Percentiles rank a stretch among this genome's conserved stretches.
These are phyloP conservation scores for Kodamaea kaohsiungensis DNA, from an alignment of 805 yeast genomes.

Conservation along the genomic window DNA sequence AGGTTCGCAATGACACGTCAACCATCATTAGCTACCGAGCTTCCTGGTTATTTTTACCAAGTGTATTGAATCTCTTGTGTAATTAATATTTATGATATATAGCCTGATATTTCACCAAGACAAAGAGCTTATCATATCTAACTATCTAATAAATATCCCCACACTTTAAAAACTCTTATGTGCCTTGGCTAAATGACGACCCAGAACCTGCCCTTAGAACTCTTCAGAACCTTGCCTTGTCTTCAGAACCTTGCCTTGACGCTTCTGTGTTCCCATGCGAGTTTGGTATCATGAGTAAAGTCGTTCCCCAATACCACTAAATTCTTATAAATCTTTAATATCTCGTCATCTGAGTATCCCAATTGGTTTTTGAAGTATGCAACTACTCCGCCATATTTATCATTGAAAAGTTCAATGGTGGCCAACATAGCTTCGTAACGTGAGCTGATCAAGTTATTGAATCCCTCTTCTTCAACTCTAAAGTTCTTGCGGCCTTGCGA, in stretches of 20 bases:
- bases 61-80: no score
- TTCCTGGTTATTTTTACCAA: no score
- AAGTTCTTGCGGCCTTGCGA: conserved; percentile 42
- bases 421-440: conserved; percentile 70
- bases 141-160: not conserved
- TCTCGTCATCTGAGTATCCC: conserved; percentile 47
- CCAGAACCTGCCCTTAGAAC: no score
- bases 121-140: no score
- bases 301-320: conserved; percentile 23
- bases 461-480: conserved; percentile 51
- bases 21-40: no score
- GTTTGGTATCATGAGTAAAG: not conserved
- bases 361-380: conserved; percentile 46
- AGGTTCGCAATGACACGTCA: no score
- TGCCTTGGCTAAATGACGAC: no score
- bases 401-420: conserved; percentile 54
- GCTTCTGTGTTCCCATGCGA: conserved; percentile 11
- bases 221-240: no score
- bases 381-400: conserved; percentile 55
- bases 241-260: conserved; percentile 5
- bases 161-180: not conserved
- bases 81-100: no score
- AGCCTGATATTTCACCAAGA: no score
- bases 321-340: conserved; percentile 31
- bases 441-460: conserved; percentile 60